These are phyloP conservation scores for Pleurotus salmoneostramineus DNA, from an alignment of 768 basidiomycete species.

Conservation along the genomic window DNA sequence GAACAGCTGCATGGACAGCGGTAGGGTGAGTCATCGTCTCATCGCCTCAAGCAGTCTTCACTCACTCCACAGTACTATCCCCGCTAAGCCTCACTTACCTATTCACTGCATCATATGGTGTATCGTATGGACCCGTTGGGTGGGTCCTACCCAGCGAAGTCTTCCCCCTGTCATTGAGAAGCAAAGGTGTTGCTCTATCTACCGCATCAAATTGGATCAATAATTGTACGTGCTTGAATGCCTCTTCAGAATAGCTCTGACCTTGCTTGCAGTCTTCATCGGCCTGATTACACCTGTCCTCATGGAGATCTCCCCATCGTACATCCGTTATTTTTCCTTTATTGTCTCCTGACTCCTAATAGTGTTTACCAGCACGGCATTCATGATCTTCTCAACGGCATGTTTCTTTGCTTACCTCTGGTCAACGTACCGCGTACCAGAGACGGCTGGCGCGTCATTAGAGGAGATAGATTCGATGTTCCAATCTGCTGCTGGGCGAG, in stretches of 20 bases:
- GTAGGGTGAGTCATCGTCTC: slow-evolving; percentile 42
- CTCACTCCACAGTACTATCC: neutral
- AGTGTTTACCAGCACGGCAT: slow-evolving; percentile 49
- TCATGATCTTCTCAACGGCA: slow-evolving; percentile 59
- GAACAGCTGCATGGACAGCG: slow-evolving; percentile 61
- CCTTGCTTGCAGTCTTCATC: slow-evolving; percentile 53
- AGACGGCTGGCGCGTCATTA: slow-evolving; percentile 72
- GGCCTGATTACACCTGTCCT: slow-evolving; percentile 70
- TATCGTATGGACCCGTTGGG: slow-evolving; percentile 75
- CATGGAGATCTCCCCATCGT: slow-evolving; percentile 58
- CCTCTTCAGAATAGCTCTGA: neutral
- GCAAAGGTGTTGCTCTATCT: slow-evolving; percentile 78
- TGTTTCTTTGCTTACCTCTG: slow-evolving; percentile 69
- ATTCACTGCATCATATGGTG: slow-evolving; percentile 76
- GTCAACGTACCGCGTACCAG: slow-evolving; percentile 66
- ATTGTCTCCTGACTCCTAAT: neutral
- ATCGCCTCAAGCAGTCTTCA: neutral
- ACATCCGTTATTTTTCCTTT: slow-evolving; percentile 8
- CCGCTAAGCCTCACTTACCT: slow-evolving; percentile 55
- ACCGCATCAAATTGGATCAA: slow-evolving; percentile 88
- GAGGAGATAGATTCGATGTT: slow-evolving; percentile 77
- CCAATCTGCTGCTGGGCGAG: slow-evolving; percentile 49
- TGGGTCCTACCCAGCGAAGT: slow-evolving; percentile 87
- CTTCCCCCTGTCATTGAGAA: slow-evolving; percentile 74
- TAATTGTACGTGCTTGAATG: slow-evolving; percentile 49